Base-by-base conservation (phyloP, 202 grass and related monocot species). In the Digitaria exilis region DNA sequence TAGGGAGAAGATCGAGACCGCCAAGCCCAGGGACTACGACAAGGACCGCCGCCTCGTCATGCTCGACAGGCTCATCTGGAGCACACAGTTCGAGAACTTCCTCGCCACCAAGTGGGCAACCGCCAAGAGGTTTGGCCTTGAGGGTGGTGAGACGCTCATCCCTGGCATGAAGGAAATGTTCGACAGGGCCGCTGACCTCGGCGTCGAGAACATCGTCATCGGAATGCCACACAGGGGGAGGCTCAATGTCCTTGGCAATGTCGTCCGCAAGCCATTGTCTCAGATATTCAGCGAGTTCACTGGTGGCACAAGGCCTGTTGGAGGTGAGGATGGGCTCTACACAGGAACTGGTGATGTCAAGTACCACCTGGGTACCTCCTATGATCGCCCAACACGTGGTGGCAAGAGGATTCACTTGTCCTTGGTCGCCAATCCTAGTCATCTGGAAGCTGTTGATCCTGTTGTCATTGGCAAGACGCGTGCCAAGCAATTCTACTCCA, bases 161-260 rank as follows among this genome's bases (percentile, higher is more conserved):
- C 95, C 95, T 7, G 92, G 95, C 5, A 97, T 94, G 95, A 97
- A 97, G 60, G 95, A 97, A 78, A 94, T 97, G 92, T 97, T 97
- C 0, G 95, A 97, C 10, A 86, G 92, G 71, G 84, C 95, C 0
- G 92, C 95, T 21, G 90, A 94, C 50, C 24, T 91, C 6, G 95
- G 95, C 0, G 92, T 97, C 0, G 90, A 97, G 84, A 94, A 64
- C 80, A 97, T 97, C 63, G 95, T 97, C 55, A 94, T 97, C n/a
- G 95, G 95, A 26, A 97, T 97, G 95, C 86, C 95, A 21, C 95
- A 97, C 82, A 92, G 95, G 80, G 95, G 95, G 24, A 94, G 95
- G 84, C 79, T 97, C 46, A 97, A 97, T 86, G 95, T 97, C 25
- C 64, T 97, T 24, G 95, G 88, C 7, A 97, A 97, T 65, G 95